Evolutionary conservation across 345 rosid genomes (phyloP).

Genomic region (Populus davidiana): DNA sequence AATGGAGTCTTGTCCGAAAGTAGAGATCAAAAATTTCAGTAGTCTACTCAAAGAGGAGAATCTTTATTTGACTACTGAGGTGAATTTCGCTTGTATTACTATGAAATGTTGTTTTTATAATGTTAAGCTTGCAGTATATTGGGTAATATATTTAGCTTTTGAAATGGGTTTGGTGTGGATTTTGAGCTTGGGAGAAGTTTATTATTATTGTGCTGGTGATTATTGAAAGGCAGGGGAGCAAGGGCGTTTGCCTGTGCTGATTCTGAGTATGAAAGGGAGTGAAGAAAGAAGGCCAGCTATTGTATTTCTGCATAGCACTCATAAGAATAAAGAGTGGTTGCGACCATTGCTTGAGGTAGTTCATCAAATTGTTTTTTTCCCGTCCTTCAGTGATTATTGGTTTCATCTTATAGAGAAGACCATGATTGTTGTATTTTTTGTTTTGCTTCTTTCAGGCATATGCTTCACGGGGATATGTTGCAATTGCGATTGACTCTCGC

Average conservation of each 20-base stretch:
- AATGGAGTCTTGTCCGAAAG: conserved; percentile 73
- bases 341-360: conserved; percentile 83
- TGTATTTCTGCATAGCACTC: conserved; percentile 81
- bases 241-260: conserved; percentile 66
- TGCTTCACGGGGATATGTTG: conserved; percentile 77
- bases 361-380: neutral
- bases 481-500: conserved; percentile 73
- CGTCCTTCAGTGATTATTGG: neutral
- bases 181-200: neutral
- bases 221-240: conserved; percentile 59
- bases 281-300: conserved; percentile 58
- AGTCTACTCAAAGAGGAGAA: conserved; percentile 67
- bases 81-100: neutral
- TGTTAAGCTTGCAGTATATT: neutral
- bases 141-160: too few relatives aligned
- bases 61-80: conserved; percentile 73
- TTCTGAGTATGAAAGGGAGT: conserved; percentile 53
- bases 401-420: neutral
- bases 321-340: conserved; percentile 78
- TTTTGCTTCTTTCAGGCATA: conserved; percentile 51
- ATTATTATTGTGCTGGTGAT: neutral
- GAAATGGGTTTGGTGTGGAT: neutral
- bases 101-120: neutral
- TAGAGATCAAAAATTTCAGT: conserved; percentile 40
- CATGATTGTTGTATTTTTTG: neutral